phyloP scores from a whole-genome alignment of 306 rosid genomes.

The Gleditsia sinensis region DNA sequence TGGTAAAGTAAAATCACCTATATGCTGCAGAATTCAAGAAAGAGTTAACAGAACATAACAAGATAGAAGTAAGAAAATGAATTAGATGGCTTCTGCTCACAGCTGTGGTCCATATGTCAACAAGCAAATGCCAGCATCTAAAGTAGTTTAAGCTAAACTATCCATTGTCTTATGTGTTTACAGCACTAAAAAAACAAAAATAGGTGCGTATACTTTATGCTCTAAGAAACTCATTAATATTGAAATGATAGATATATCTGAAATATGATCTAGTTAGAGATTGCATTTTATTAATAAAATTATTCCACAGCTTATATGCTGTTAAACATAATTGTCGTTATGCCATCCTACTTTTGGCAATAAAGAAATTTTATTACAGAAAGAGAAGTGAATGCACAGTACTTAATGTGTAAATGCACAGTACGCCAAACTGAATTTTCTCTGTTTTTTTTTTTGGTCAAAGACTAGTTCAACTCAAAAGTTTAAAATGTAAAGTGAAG shows the following conservation, averaged over 20 bases:
- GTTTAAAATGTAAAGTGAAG: too few species aligned
- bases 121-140: conserved; percentile 5
- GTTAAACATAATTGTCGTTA: not conserved
- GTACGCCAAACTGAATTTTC: too few species aligned
- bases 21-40: conserved; percentile 66
- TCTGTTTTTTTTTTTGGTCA: too few species aligned
- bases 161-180: not conserved
- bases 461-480: too few species aligned
- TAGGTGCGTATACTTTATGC: not conserved
- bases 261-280: not conserved
- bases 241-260: not conserved
- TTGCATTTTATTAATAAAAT: not conserved
- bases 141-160: not conserved
- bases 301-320: not conserved
- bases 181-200: not conserved
- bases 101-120: not conserved
- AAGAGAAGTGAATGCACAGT: not conserved
- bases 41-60: conserved; percentile 24
- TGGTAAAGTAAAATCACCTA: conserved; percentile 91
- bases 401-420: too few species aligned
- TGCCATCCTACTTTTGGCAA: not conserved
- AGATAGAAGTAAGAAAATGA: not conserved
- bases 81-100: not conserved
- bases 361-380: not conserved
- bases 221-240: not conserved